These are phyloP conservation scores for Dentiscutata heterogama DNA, from an alignment of 371 early-diverging fungal species.

Conservation along the genomic window DNA sequence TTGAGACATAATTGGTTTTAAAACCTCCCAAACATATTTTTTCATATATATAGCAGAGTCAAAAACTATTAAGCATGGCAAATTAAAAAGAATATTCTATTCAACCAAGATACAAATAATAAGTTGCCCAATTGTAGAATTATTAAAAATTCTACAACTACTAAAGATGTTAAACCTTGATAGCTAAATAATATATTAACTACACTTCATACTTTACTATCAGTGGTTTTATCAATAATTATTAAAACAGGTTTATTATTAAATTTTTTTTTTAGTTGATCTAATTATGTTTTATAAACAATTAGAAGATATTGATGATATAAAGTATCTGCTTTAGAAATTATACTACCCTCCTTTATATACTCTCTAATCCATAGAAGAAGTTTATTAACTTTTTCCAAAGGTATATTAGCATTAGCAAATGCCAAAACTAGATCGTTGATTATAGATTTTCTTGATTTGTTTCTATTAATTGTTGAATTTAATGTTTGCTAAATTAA, in stretches of 20 bases:
- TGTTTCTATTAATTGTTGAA: neutral
- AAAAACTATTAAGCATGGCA: neutral
- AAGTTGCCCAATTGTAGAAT: constrained; percentile 3
- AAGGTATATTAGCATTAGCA: constrained; percentile 6
- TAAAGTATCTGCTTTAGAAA: constrained; percentile 8
- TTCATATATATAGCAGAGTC: too few species aligned
- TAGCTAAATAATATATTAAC: neutral
- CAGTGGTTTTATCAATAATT: neutral
- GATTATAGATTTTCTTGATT: neutral
- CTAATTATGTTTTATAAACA: neutral
- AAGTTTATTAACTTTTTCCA: constrained; percentile 16
- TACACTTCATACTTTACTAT: neutral
- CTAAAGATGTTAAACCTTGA: neutral
- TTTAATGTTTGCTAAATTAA: neutral
- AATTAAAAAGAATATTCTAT: neutral
- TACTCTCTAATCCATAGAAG: neutral
- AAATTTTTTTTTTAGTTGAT: neutral
- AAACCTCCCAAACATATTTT: too few species aligned
- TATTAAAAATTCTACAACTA: neutral
- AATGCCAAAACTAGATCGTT: constrained; percentile 1
- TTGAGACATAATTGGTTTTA: neutral
- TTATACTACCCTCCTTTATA: constrained; percentile 1
- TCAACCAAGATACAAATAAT: neutral
- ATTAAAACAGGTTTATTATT: neutral
- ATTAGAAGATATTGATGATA: neutral